Base-by-base conservation (phyloP, 345 rosid species). In the Acer yangbiense region DNA sequence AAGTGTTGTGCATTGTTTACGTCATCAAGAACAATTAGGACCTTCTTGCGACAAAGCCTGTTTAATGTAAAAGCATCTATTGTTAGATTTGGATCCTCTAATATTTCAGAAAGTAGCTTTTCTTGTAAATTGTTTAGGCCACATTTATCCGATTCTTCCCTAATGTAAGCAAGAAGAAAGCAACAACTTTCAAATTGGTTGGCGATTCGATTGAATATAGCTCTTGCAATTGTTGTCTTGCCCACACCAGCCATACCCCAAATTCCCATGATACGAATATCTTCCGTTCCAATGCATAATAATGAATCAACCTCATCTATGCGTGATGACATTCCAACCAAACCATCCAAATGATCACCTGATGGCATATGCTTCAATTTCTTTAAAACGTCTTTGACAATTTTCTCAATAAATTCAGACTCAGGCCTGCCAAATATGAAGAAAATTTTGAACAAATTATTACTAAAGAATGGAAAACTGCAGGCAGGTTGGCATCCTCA, bases 151-250 rank as follows among this genome's bases (percentile, higher is more conserved):
- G 20, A 65, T 32, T 65, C 57, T 35, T 81, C 86, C 68, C 80
- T 79, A 65, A 86, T 83, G 65, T 81, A 77, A 62, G 60, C 78
- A 7, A 83, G 76, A 7, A 83, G 76, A 77, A 86, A 86, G 80
- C 80, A 65, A 35, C 72, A 69, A 25, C 80, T 69, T 6, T 79
- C 77, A 60, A 83, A 86, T 46, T 55, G 39, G 66, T 61, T 61
- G 18, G 77, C 77, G 1, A 80, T 58, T n/a, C 61, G 18, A 44
- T 81, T 74, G 74, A 63, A 78, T 7, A 83, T 50, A 16, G 76
- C 83, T 64, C 74, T 79, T 65, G 88, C 86, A 50, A 86, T 29
- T 8, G 85, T 75, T 7, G 84, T 84, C 57, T 84, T 84, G 6
- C 87, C 87, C 1, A 79, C 69, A 0, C 85, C 85, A 29, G 85